Percentiles rank a stretch among this genome's conserved stretches.
Evolutionary conservation across 78 protist genomes (phyloP).

Genomic region (Dictyostelium intermedium): DNA sequence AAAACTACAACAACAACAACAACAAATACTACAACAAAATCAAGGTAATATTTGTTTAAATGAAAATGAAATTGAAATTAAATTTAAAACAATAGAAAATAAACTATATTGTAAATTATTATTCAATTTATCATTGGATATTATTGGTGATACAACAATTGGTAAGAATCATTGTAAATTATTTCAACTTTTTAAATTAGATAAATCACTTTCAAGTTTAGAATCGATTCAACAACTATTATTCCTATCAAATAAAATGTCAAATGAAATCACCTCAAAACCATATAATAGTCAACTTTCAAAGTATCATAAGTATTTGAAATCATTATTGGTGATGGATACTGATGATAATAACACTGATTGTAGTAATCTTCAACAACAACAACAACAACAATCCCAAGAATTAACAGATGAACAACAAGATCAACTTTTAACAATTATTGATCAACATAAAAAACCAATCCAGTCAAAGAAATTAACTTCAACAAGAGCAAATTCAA

Average conservation of each 20-base stretch:
- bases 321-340: not conserved
- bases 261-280: not conserved
- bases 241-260: slow-evolving; percentile 5
- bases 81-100: not conserved
- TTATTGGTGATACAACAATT: not conserved
- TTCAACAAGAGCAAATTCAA: not conserved
- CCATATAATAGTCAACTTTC: slow-evolving; percentile 1
- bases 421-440: not conserved
- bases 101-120: not conserved
- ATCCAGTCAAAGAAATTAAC: not conserved
- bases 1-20: not conserved
- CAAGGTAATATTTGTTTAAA: no score
- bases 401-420: not conserved
- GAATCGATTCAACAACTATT: not conserved
- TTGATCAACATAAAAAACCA: not conserved
- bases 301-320: slow-evolving; percentile 8
- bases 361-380: not conserved
- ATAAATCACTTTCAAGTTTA: not conserved
- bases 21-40: not conserved
- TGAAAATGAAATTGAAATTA: not conserved
- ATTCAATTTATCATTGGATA: slow-evolving; percentile 10
- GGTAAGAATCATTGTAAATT: not conserved
- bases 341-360: not conserved
- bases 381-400: no score
- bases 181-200: slow-evolving; percentile 1